phyloP scores from a whole-genome alignment of 129 eudicot genomes.

The Glebionis coronaria region DNA sequence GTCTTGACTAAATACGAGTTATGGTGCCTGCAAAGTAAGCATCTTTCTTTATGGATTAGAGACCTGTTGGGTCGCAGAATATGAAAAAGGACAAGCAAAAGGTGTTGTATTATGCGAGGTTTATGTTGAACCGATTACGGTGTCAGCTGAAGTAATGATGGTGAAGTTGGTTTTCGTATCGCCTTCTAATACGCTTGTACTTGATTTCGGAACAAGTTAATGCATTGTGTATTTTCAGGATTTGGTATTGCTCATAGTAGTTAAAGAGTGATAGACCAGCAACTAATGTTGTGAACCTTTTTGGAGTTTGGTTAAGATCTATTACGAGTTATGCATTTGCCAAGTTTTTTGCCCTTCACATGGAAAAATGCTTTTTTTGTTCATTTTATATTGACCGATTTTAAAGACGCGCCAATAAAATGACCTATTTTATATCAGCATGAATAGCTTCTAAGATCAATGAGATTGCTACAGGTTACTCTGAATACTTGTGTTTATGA shows the following conservation, averaged over 20 bases:
- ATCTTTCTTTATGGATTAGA: slow-evolving; percentile 6
- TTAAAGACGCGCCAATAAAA: too few species aligned
- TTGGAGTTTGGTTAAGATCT: background rate
- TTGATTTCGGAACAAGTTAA: slow-evolving; percentile 16
- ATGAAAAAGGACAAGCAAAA: slow-evolving; percentile 14
- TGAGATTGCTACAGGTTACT: background rate
- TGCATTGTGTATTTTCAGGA: slow-evolving; percentile 5
- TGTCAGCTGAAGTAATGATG: slow-evolving; percentile 10
- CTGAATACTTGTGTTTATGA: background rate
- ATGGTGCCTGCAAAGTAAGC: slow-evolving; percentile 20
- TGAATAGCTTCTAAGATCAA: background rate
- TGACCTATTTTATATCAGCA: background rate
- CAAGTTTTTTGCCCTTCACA: background rate
- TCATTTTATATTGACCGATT: too few species aligned
- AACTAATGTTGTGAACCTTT: slow-evolving; percentile 5
- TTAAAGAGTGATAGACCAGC: background rate
- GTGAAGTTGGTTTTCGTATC: slow-evolving; percentile 17
- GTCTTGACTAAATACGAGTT: slow-evolving; percentile 6
- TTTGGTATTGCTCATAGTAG: background rate
- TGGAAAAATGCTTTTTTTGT: background rate
- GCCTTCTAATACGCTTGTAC: background rate
- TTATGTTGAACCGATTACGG: background rate
- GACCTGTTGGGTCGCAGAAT: slow-evolving; percentile 1
- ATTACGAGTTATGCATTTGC: background rate
- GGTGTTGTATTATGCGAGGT: slow-evolving; percentile 24